phyloP scores from a whole-genome alignment of 2,329 filamentous ascomycete genomes.

The Ascochyta lentis region DNA sequence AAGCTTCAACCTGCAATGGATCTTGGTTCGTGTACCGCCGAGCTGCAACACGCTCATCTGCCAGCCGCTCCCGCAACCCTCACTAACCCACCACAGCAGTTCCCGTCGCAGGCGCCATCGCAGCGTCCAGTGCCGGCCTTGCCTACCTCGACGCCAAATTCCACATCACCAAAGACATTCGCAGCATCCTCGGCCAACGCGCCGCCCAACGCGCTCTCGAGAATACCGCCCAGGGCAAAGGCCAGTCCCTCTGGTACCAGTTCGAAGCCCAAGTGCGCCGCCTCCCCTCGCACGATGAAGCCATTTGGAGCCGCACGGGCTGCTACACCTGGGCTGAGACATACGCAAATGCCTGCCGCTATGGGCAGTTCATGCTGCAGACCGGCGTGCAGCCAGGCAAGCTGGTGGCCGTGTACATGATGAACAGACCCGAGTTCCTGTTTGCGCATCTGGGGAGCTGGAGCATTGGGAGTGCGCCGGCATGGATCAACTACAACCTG shows the following conservation, averaged over 20 bases:
- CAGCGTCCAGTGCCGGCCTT: constrained; percentile 51
- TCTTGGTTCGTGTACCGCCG: constrained; percentile 7
- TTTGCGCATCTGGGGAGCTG: constrained; percentile 70
- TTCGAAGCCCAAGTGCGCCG: constrained; percentile 64
- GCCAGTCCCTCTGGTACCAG: constrained; percentile 69
- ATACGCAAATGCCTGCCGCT: constrained; percentile 50
- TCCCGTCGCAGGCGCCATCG: constrained; percentile 44
- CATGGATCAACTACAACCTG: constrained; percentile 75
- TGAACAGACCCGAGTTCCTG: constrained; percentile 71
- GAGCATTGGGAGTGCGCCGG: constrained; percentile 71
- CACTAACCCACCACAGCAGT: constrained; percentile 26
- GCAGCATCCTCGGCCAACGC: constrained; percentile 53
- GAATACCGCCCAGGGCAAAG: constrained; percentile 57
- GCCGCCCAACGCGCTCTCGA: constrained; percentile 55
- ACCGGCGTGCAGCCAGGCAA: constrained; percentile 65
- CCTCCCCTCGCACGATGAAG: constrained; percentile 58
- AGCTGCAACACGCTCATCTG: background rate
- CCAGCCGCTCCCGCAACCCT: too few species aligned
- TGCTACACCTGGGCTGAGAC: constrained; percentile 51
- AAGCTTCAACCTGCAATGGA: constrained; percentile 5
- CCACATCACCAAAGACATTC: constrained; percentile 68
- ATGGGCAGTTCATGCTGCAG: constrained; percentile 45
- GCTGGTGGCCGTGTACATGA: constrained; percentile 70
- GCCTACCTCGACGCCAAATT: constrained; percentile 74
- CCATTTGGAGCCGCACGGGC: constrained; percentile 71